Evolutionary conservation across 139 green algal species (phyloP), one percentile per base, ranked within the genome.

Genomic region (Coelastrella sp.): DNA sequence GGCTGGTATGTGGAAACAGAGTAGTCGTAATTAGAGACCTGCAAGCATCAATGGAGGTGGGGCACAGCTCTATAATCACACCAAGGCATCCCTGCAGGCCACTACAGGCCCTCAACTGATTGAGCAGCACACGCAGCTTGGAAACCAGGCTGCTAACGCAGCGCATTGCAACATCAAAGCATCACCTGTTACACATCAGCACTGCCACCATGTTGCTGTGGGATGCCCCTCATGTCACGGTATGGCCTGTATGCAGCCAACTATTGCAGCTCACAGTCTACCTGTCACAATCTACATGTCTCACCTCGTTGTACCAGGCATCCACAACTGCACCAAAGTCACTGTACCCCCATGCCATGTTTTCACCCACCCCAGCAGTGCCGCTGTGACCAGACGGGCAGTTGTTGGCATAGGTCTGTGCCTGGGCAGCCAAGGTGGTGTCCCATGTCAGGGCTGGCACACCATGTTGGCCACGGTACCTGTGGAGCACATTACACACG

Each of bases 321-420:
- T 83, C 78, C 19, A 63, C 78, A 12, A 58, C 78, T 7, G 22
- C 11, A 24, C 25, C 65, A 49, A 68, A 83, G 78, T 58, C 49
- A 25, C 7, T 49, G 24, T 83, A 24, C n/a, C 78, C 78, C 78
- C 78, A 90, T 14, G 85, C 85, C 85, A 84, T 61, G 85, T 78
- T 90, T 73, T 90, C 85, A 19, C 85, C 85, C 0, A 89, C 35
- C 17, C 74, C 73, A 56, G 74, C 11, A 19, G 24, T 35, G 15
- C 25, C 72, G 17, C 27, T 73, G 58, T n/a, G 70, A 22, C 85
- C 85, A 10, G n/a, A 20, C 14, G 85, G 85, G 73, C 85, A 90
- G 58, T n/a, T 59, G 59, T 65, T n/a, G 57, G 58, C 85, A 60
- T 20, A 84, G 14, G 49, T 20, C 15, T 79, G 72, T 6, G 72